A percentile compares a stretch with the other conserved stretches of the same genome.
Evolutionary conservation across 768 basidiomycete genomes (phyloP).

Genomic region (Boletus rubropictus): DNA sequence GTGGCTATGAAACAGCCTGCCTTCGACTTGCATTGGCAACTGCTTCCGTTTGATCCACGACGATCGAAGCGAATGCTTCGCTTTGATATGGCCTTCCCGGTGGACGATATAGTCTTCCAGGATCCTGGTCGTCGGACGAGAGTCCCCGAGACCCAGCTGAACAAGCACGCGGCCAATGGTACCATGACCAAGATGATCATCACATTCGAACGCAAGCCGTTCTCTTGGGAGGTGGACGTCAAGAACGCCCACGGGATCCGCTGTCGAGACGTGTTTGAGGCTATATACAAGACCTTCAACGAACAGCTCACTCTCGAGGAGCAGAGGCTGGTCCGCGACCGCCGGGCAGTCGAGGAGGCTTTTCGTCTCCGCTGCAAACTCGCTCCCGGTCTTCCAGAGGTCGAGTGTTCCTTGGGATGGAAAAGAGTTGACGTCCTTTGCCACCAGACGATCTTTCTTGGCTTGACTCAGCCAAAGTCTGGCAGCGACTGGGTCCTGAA

Average conservation of each 20-base stretch:
- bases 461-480: slow-evolving; percentile 37
- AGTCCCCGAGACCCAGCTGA: slow-evolving; percentile 35
- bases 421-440: slow-evolving; percentile 51
- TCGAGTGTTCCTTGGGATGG: slow-evolving; percentile 44
- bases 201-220: slow-evolving; percentile 33
- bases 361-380: slow-evolving; percentile 46
- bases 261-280: slow-evolving; percentile 54
- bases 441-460: slow-evolving; percentile 50
- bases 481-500: slow-evolving; percentile 35
- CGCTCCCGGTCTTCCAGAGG: slow-evolving; percentile 35
- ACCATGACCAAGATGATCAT: slow-evolving; percentile 47
- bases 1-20: slow-evolving; percentile 37
- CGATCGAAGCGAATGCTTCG: slow-evolving; percentile 35
- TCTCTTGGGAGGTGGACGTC: slow-evolving; percentile 39
- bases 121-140: slow-evolving; percentile 21
- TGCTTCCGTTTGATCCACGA: slow-evolving; percentile 37
- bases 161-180: slow-evolving; percentile 41
- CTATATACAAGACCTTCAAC: slow-evolving; percentile 47
- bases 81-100: slow-evolving; percentile 48
- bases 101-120: slow-evolving; percentile 28
- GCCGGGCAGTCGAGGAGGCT: slow-evolving; percentile 33
- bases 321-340: slow-evolving; percentile 28
- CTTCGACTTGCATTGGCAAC: slow-evolving; percentile 44
- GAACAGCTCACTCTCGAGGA: slow-evolving; percentile 43
- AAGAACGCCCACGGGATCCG: slow-evolving; percentile 40